These are phyloP conservation scores for Prunus yedoensis DNA, from an alignment of 331 rosid species.

Conservation along the genomic window DNA sequence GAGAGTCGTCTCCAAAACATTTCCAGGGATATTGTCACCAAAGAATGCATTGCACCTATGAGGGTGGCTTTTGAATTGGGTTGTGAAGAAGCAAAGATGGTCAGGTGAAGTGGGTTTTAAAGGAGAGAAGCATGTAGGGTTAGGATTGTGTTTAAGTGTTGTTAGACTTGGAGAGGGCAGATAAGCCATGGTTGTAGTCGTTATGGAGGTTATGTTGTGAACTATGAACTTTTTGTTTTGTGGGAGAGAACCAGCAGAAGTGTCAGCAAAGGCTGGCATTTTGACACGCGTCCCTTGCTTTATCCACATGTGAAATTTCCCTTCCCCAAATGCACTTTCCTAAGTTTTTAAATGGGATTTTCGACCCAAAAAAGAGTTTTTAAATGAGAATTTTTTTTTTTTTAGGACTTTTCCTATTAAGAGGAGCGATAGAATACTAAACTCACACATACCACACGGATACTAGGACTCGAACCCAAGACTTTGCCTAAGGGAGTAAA, in stretches of 20 bases:
- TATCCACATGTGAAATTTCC: conserved; percentile 32
- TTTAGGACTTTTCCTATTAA: too few species aligned
- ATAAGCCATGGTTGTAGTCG: conserved; percentile 51
- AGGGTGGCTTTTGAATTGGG: conserved; percentile 31
- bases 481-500: too few species aligned
- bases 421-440: too few species aligned
- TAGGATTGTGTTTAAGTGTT: conserved; percentile 43
- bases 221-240: not conserved
- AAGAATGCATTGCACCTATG: conserved; percentile 55
- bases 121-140: conserved; percentile 32
- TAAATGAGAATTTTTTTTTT: too few species aligned
- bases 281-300: conserved; percentile 36
- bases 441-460: too few species aligned
- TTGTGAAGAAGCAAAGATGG: conserved; percentile 39
- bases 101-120: conserved; percentile 33
- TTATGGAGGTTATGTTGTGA: not conserved
- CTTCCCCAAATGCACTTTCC: not conserved
- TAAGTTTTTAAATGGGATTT: too few species aligned
- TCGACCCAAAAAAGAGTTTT: too few species aligned
- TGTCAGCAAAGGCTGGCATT: conserved; percentile 37
- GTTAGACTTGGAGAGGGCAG: conserved; percentile 47
- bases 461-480: too few species aligned
- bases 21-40: conserved; percentile 38
- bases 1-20: conserved; percentile 36
- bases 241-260: conserved; percentile 11